These are phyloP conservation scores for Escallonia rubra DNA, from an alignment of 129 eudicot genomes.

Conservation along the genomic window DNA sequence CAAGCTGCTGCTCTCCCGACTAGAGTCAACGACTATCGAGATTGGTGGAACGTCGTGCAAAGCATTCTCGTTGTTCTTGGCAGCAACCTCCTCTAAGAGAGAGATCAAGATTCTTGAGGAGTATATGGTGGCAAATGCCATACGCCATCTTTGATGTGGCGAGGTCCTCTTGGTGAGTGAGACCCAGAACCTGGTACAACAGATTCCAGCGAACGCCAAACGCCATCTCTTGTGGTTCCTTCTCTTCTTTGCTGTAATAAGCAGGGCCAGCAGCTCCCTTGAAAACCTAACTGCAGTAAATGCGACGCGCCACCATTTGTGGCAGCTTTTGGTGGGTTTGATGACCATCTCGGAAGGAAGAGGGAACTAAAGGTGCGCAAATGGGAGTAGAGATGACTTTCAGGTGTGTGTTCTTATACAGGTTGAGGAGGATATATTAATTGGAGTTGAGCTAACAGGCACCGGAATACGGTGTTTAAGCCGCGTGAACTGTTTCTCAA, in stretches of 20 bases:
- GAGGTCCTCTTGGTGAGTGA: not conserved
- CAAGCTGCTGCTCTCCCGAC: not conserved
- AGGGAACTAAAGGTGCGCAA: too few species aligned
- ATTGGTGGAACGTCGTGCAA: not conserved
- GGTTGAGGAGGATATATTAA: too few species aligned
- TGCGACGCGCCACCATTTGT: not conserved
- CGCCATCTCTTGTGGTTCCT: not conserved
- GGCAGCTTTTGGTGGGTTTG: not conserved
- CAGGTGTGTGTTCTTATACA: too few species aligned
- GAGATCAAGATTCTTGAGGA: too few species aligned
- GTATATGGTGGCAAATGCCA: not conserved
- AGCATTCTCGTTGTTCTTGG: too few species aligned
- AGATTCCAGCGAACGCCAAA: not conserved
- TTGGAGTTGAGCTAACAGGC: too few species aligned
- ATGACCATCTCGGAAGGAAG: not conserved
- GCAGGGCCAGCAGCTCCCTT: not conserved
- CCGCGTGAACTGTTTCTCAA: too few species aligned
- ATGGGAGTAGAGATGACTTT: too few species aligned
- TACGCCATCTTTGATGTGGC: not conserved
- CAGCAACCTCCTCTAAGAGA: too few species aligned
- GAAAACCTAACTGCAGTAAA: not conserved
- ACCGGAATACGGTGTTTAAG: too few species aligned
- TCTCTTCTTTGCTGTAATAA: not conserved
- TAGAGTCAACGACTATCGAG: not conserved
- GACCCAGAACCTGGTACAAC: not conserved